Evolutionary conservation across 192 early-diverging fungal genomes (phyloP).

Genomic region (Linnemannia hyalina): DNA sequence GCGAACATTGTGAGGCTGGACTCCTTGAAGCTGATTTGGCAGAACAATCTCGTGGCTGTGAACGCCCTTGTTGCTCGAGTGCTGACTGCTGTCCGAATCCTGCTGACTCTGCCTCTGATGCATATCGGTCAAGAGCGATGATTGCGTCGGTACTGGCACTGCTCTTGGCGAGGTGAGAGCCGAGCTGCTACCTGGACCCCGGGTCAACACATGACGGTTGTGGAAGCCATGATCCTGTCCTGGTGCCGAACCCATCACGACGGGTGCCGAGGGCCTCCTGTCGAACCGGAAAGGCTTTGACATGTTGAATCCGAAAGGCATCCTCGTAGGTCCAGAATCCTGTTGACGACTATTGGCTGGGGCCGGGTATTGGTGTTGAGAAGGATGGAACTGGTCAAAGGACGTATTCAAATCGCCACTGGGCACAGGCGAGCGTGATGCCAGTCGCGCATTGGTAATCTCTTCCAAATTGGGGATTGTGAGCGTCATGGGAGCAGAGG

Average conservation of each 20-base stretch:
- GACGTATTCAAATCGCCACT: neutral
- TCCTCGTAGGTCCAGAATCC: conserved; percentile 15
- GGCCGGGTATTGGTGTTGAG: conserved; percentile 20
- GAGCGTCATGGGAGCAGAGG: conserved; percentile 35
- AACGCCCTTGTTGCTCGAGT: conserved; percentile 16
- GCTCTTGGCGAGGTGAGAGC: conserved; percentile 44
- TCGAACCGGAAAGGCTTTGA: conserved; percentile 40
- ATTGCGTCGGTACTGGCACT: conserved; percentile 19
- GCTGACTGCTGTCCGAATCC: conserved; percentile 21
- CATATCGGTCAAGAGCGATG: conserved; percentile 37
- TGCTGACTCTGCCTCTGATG: conserved; percentile 27
- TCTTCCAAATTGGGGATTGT: conserved; percentile 49
- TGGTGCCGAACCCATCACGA: conserved; percentile 29
- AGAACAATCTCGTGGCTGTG: conserved; percentile 40
- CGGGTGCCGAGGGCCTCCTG: conserved; percentile 46
- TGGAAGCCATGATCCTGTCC: conserved; percentile 35
- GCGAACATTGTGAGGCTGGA: conserved; percentile 2
- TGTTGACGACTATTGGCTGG: conserved; percentile 10
- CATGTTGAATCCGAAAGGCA: conserved; percentile 52
- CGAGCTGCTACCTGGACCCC: conserved; percentile 17
- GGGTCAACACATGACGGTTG: conserved; percentile 17
- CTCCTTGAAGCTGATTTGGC: conserved; percentile 21
- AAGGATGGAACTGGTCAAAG: conserved; percentile 10
- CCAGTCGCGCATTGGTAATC: conserved; percentile 41
- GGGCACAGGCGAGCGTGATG: conserved; percentile 42